Evolutionary conservation across 805 yeast species (phyloP), one percentile per base, ranked within the genome.

Genomic region (Candida manassasensis): DNA sequence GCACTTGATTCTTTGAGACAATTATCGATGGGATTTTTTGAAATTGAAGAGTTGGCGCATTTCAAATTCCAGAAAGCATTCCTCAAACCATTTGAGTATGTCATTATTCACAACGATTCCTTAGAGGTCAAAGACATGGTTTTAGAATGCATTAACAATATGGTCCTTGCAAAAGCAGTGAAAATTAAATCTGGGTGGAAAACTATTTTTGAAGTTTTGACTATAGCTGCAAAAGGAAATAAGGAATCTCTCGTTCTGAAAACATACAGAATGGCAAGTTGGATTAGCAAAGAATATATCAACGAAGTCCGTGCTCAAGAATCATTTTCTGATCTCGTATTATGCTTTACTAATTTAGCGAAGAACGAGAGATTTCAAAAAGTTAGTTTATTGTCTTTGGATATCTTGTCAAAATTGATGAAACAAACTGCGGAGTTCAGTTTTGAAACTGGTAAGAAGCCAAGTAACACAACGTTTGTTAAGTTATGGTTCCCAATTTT

Each of bases 1-100:
- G 97, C 98, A 0, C 67, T 94, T 37, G 97, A 93, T 55, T 89
- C 97, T 0, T 71, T 93, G 47, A 77, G 97, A 50, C 99, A 93
- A 60, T 68, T 93, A 37, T 81, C 96, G 4, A 82, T 86, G 77
- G 73, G 97, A 49, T 94, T 93, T 57, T 75, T 93, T 50, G 95
- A 87, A 40, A 76, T 93, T 43, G 97, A 93, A 39, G 99, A 93
- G 58, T 74, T 93, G 57, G 75, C 97, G 0, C 96, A 95, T 51
- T 93, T 93, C 71, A 88, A 84, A 57, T 93, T 93, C 65, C 98
- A 93, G 58, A 82, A 83, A 49, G 97, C 90, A 53, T 94, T 93
- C 51, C 71, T 93, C 55, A 78, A 80, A 51, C 98, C 98, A 2
- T 93, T 89, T 59, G 86, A 83, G 45, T 81, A 81, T 53, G 80